Conservation (phyloP, 768 basidiomycete species). For the Pisolithus albus region DNA sequence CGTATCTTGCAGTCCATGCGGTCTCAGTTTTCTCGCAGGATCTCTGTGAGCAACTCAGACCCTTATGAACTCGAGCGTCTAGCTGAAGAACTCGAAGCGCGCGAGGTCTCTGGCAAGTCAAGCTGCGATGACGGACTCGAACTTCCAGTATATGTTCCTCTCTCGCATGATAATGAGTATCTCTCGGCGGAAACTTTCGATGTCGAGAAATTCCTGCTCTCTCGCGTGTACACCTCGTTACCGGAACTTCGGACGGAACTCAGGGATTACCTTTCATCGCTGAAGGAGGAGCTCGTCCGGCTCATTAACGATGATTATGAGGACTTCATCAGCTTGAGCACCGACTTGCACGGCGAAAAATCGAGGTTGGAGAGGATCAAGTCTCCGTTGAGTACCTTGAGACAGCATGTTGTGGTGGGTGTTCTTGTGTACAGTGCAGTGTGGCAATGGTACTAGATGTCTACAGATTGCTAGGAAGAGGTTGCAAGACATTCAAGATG, state of each 20-base stretch:
- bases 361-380: conserved; percentile 61
- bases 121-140: conserved; percentile 27
- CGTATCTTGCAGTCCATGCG: conserved; percentile 8
- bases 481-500: conserved; percentile 60
- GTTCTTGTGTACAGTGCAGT: not conserved
- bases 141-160: conserved; percentile 59
- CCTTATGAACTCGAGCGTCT: conserved; percentile 65
- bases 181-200: conserved; percentile 65
- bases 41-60: conserved; percentile 29
- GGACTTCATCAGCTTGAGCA: conserved; percentile 93
- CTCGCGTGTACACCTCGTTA: conserved; percentile 76
- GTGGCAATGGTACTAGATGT: not conserved
- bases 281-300: conserved; percentile 91
- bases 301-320: conserved; percentile 98
- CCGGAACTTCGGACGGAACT: conserved; percentile 85
- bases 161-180: conserved; percentile 74
- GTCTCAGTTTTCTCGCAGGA: conserved; percentile 11
- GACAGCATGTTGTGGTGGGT: conserved; percentile 62
- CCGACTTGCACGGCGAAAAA: conserved; percentile 84
- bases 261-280: conserved; percentile 69
- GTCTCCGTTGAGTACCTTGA: conserved; percentile 57
- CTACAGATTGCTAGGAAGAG: conserved; percentile 50
- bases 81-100: conserved; percentile 60
- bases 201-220: conserved; percentile 83
- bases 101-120: conserved; percentile 37